Conservation (phyloP, 768 basidiomycete genomes). For the Macrolepiota fuliginosa region DNA sequence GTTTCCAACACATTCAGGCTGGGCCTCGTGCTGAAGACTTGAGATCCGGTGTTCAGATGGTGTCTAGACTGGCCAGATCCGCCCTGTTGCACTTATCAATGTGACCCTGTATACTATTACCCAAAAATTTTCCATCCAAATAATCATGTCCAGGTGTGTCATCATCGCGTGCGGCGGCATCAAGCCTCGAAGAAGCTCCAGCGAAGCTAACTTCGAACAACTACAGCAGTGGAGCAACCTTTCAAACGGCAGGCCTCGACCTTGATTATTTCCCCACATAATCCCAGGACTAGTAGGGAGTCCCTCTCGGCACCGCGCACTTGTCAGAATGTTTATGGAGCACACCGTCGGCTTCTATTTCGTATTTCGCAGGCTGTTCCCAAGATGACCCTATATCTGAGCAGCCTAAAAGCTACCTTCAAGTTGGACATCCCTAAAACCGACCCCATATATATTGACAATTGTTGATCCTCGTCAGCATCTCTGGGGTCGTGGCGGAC, state of each 20-base stretch:
- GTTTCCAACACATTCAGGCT: background rate
- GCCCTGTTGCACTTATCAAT: slow-evolving; percentile 6
- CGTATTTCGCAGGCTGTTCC: background rate
- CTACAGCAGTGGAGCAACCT: background rate
- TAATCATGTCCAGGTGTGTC: background rate
- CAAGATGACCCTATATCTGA: background rate
- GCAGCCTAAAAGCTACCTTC: background rate
- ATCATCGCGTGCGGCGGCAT: background rate
- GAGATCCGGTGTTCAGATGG: background rate
- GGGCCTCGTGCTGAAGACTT: background rate
- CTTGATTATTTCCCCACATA: background rate
- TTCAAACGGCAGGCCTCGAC: background rate
- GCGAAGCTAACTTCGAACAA: background rate
- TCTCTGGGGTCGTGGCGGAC: background rate
- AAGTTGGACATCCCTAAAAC: background rate
- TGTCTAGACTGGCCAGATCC: background rate
- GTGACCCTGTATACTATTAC: too few species aligned
- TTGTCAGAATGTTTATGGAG: background rate
- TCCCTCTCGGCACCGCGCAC: background rate
- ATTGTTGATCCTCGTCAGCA: background rate
- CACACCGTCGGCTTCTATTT: background rate
- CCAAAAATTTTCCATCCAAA: background rate
- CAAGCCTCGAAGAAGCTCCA: background rate
- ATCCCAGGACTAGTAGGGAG: too few species aligned
- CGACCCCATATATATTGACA: background rate